Evolutionary conservation across 1,284 basidiomycete species (phyloP).

Genomic region (Tremellales sp.): DNA sequence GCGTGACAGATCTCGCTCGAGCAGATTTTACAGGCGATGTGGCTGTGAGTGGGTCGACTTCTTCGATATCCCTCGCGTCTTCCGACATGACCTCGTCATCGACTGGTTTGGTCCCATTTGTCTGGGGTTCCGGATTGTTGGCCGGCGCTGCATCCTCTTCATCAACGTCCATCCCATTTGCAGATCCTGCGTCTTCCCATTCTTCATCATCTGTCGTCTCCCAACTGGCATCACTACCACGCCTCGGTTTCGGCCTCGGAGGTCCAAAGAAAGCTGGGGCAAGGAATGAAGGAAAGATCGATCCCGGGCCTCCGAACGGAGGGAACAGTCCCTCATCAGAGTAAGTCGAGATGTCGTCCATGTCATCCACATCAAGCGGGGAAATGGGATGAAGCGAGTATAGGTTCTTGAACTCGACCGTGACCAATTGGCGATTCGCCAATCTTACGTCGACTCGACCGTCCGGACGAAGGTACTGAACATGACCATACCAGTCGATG

Average conservation of each 20-base stretch:
- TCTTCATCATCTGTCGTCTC: constrained; percentile 23
- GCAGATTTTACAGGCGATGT: not conserved
- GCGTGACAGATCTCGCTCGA: not conserved
- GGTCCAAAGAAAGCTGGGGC: too few relatives aligned
- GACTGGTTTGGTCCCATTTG: too few relatives aligned
- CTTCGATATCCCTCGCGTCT: constrained; percentile 3
- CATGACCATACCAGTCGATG: constrained; percentile 52
- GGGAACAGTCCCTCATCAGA: constrained; percentile 10
- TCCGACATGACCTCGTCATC: too few relatives aligned
- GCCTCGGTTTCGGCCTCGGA: not conserved
- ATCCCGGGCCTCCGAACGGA: not conserved
- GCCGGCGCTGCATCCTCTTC: not conserved
- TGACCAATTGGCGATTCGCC: constrained; percentile 21
- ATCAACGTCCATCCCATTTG: constrained; percentile 11
- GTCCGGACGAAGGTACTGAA: constrained; percentile 45
- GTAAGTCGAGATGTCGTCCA: constrained; percentile 8
- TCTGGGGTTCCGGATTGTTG: not conserved
- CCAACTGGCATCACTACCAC: constrained; percentile 25
- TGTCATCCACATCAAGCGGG: constrained; percentile 7
- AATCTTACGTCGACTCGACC: constrained; percentile 44
- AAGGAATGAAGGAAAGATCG: too few relatives aligned
- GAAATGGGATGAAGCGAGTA: constrained; percentile 4
- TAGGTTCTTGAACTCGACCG: not conserved
- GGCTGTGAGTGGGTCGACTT: not conserved
- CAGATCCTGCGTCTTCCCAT: constrained; percentile 2